Percentiles rank a stretch among this genome's conserved stretches.
Conservation (phyloP, 2,329 filamentous ascomycete genomes). For the Fusarium subglutinans region DNA sequence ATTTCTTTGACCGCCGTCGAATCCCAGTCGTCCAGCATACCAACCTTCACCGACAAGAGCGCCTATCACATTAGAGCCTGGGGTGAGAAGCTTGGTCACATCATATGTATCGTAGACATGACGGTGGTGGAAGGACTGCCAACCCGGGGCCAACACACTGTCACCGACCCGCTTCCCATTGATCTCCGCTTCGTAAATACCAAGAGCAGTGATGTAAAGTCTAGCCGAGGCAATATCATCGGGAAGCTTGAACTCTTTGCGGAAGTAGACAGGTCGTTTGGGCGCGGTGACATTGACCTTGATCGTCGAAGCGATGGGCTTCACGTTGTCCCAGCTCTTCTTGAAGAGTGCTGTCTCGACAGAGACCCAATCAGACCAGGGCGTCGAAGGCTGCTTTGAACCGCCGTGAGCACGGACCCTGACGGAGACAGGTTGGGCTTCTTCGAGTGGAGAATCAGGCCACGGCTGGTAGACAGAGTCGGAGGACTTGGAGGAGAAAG, state of each 20-base stretch:
- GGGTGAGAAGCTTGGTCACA: conserved; percentile 53
- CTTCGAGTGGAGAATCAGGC: conserved; percentile 49
- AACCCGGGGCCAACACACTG: conserved; percentile 59
- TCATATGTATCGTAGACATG: conserved; percentile 65
- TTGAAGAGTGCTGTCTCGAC: conserved; percentile 49
- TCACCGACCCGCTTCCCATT: conserved; percentile 51
- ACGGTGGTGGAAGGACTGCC: conserved; percentile 60
- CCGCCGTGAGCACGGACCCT: conserved; percentile 48
- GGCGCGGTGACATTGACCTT: conserved; percentile 40
- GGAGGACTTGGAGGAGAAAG: conserved; percentile 46
- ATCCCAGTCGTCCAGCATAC: conserved; percentile 52
- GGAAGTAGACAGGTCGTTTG: conserved; percentile 47
- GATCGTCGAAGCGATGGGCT: conserved; percentile 44
- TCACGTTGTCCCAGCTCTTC: conserved; percentile 45
- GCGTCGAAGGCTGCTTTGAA: conserved; percentile 26
- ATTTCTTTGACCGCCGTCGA: conserved; percentile 28
- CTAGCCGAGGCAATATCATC: conserved; percentile 47
- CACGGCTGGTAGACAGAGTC: conserved; percentile 55
- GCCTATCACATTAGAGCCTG: conserved; percentile 50
- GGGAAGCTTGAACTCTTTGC: conserved; percentile 46
- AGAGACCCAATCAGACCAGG: conserved; percentile 42
- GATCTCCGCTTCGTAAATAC: conserved; percentile 58
- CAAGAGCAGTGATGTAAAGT: conserved; percentile 58
- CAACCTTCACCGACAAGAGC: conserved; percentile 59
- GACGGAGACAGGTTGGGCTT: conserved; percentile 46